A percentile compares a stretch with the other conserved stretches of the same genome.
These are phyloP conservation scores for Calendula officinalis DNA, from an alignment of 129 eudicot species.

Conservation along the genomic window DNA sequence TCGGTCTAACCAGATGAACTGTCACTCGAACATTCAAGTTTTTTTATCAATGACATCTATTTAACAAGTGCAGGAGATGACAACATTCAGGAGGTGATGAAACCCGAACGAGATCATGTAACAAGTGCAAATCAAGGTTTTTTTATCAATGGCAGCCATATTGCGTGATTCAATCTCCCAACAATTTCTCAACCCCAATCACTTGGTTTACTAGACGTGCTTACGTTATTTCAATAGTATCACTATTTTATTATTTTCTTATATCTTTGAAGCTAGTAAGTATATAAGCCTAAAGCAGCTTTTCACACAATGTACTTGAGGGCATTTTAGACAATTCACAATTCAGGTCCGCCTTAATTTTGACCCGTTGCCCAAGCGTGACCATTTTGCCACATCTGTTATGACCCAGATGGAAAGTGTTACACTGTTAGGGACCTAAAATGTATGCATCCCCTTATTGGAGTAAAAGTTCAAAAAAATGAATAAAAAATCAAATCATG, in stretches of 20 bases:
- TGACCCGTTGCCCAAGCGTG: conserved; percentile 42
- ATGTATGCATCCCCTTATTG: background rate
- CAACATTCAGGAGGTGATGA: conserved; percentile 3
- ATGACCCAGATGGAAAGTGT: conserved; percentile 7
- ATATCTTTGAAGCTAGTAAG: background rate
- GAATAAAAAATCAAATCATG: background rate
- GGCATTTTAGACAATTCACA: conserved; percentile 4
- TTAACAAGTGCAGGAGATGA: too few relatives aligned
- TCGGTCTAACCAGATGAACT: too few relatives aligned
- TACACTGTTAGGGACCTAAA: background rate
- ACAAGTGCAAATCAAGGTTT: conserved; percentile 28
- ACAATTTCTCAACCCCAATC: conserved; percentile 48
- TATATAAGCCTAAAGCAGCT: conserved; percentile 69
- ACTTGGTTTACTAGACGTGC: conserved; percentile 42
- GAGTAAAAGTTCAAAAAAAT: conserved; percentile 1
- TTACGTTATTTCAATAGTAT: too few relatives aligned
- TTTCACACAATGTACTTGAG: too few relatives aligned
- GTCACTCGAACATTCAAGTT: too few relatives aligned
- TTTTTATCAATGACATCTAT: too few relatives aligned
- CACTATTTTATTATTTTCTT: too few relatives aligned
- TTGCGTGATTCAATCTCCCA: conserved; percentile 55
- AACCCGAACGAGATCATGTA: conserved; percentile 11
- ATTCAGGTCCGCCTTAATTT: conserved; percentile 84
- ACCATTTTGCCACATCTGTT: background rate
- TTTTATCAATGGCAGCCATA: conserved; percentile 59